Evolutionary conservation across 371 early-diverging fungal species (phyloP).

Genomic region (Rhizopus stolonifer): DNA sequence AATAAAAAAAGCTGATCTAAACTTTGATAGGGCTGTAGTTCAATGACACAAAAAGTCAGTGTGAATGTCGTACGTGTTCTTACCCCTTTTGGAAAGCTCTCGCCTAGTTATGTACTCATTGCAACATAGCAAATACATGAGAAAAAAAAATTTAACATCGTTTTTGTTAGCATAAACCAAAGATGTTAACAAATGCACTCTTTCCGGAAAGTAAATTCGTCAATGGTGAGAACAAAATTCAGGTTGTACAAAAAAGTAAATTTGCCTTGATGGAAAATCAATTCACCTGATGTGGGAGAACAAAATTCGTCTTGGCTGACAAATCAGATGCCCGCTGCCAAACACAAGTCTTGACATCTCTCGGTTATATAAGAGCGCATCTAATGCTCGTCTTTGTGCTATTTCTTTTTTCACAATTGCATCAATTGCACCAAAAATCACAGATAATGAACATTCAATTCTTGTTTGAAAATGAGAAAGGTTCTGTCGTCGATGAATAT

Average conservation of each 20-base stretch:
- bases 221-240: conserved; percentile 7
- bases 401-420: conserved; percentile 3
- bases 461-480: conserved; percentile 9
- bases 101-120: too few species aligned
- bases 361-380: not conserved
- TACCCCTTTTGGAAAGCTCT: too few species aligned
- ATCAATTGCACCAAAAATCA: too few species aligned
- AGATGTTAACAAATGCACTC: too few species aligned
- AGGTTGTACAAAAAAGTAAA: conserved; percentile 12
- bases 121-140: too few species aligned
- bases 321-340: too few species aligned
- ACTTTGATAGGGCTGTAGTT: too few species aligned
- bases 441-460: conserved; percentile 5
- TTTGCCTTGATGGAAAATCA: conserved; percentile 7
- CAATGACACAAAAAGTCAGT: too few species aligned
- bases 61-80: too few species aligned
- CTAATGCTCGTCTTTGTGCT: not conserved
- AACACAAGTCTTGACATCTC: not conserved
- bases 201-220: conserved; percentile 11
- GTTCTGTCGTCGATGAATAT: conserved; percentile 4
- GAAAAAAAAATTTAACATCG: too few species aligned
- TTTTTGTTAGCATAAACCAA: too few species aligned
- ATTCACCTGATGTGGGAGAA: conserved; percentile 4
- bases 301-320: not conserved
- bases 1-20: too few species aligned